Percentiles rank a stretch among this genome's conserved stretches.
These are phyloP conservation scores for Furcasterigmium sp. DNA, from an alignment of 2,329 filamentous ascomycete genomes.

Conservation along the genomic window DNA sequence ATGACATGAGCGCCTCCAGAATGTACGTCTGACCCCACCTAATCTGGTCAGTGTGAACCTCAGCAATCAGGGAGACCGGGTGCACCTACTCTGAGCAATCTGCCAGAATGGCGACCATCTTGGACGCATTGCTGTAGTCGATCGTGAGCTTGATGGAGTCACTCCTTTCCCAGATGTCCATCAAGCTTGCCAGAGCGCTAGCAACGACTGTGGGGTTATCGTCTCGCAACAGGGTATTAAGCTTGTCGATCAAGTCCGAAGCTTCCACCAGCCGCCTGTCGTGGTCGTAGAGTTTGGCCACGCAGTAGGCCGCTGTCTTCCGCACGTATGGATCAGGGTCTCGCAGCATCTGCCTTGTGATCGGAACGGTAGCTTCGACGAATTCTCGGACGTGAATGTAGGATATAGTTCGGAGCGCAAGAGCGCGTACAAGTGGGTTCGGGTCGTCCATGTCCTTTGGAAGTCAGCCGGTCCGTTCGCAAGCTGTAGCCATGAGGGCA, in stretches of 20 bases:
- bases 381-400: constrained; percentile 97
- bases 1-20: constrained; percentile 94
- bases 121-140: constrained; percentile 94
- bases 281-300: constrained; percentile 97
- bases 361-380: constrained; percentile 81
- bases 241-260: constrained; percentile 84
- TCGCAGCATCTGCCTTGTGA: constrained; percentile 76
- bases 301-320: constrained; percentile 93
- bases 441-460: constrained; percentile 83
- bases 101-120: constrained; percentile 92
- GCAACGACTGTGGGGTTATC: constrained; percentile 98
- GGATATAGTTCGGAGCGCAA: constrained; percentile 91
- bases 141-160: constrained; percentile 98
- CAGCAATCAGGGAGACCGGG: constrained; percentile 6
- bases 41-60: constrained; percentile 11
- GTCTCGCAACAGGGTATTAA: constrained; percentile 86
- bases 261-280: constrained; percentile 84
- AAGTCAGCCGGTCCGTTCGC: constrained; percentile 10
- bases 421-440: constrained; percentile 82
- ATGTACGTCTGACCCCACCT: constrained; percentile 99
- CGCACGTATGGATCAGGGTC: constrained; percentile 93
- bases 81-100: constrained; percentile 87
- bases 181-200: constrained; percentile 81
- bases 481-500: not conserved
- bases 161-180: constrained; percentile 98